A percentile compares a stretch with the other conserved stretches of the same genome.
phyloP scores from a whole-genome alignment of 176 grass and related monocot genomes.

The Carex cristatella region DNA sequence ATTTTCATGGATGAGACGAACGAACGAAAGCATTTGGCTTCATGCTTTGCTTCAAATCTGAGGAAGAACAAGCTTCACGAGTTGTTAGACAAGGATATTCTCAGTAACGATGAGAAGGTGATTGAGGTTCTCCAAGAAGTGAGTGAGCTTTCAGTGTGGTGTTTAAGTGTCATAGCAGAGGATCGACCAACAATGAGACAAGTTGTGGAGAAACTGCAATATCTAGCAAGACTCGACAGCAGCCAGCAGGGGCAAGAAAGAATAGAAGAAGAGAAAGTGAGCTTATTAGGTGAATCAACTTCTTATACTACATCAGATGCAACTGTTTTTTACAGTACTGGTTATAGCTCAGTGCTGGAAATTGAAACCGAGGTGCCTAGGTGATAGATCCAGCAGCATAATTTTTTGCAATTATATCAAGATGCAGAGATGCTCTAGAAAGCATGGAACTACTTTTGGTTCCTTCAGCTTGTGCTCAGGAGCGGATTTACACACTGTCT shows the following conservation, averaged over 20 bases:
- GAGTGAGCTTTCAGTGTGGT: not conserved
- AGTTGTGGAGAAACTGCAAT: constrained; percentile 7
- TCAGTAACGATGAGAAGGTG: not conserved
- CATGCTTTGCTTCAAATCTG: too few relatives aligned
- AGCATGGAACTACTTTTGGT: too few relatives aligned
- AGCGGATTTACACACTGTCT: too few relatives aligned
- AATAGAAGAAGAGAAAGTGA: not conserved
- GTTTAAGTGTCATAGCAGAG: constrained; percentile 20
- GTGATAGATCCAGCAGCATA: not conserved
- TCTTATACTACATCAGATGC: not conserved
- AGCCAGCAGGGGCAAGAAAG: not conserved
- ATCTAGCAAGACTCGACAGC: not conserved
- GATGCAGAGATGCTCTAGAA: not conserved
- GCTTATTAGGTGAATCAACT: not conserved
- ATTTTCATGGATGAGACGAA: too few relatives aligned
- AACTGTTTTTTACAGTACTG: not conserved
- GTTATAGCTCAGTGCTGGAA: constrained; percentile 11
- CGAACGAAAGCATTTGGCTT: too few relatives aligned
- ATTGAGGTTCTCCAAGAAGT: constrained; percentile 1
- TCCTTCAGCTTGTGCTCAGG: too few relatives aligned
- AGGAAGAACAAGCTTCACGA: not conserved
- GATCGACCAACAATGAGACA: constrained; percentile 19
- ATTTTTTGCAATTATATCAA: not conserved
- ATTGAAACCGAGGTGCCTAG: not conserved
- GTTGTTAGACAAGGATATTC: constrained; percentile 27